Percentiles rank a stretch among this genome's conserved stretches.
Conservation (phyloP, 306 rosid species). For the Prunus fruticosa region DNA sequence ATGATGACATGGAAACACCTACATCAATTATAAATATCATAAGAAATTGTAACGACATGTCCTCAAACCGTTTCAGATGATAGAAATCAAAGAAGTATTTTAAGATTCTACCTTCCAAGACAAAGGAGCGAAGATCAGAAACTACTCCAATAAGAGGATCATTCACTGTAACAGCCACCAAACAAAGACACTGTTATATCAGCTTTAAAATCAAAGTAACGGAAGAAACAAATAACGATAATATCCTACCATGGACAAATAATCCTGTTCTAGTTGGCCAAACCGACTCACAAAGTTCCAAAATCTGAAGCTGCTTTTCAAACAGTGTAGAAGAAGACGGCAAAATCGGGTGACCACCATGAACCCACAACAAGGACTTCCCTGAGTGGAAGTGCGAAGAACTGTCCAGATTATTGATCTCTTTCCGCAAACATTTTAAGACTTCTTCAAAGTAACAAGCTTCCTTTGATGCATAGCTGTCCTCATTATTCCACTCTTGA, state of each 20-base stretch:
- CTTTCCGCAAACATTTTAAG: conserved; percentile 48
- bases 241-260: conserved; percentile 42
- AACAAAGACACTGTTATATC: background rate
- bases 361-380: conserved; percentile 74
- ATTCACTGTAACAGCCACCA: conserved; percentile 17
- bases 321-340: conserved; percentile 58
- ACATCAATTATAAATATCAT: conserved; percentile 1
- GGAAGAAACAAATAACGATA: conserved; percentile 14
- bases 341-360: conserved; percentile 87
- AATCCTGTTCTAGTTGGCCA: conserved; percentile 57
- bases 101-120: conserved; percentile 61
- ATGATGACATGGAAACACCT: conserved; percentile 68
- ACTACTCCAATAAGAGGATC: conserved; percentile 36
- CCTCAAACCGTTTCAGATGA: background rate
- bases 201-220: background rate
- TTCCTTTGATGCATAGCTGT: conserved; percentile 24
- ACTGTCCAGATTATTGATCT: conserved; percentile 42
- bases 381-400: conserved; percentile 36
- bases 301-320: conserved; percentile 52
- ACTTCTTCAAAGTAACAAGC: conserved; percentile 30
- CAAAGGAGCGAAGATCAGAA: conserved; percentile 50
- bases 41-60: background rate
- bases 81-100: background rate
- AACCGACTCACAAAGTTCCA: conserved; percentile 45
- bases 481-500: conserved; percentile 59